These are phyloP conservation scores for Pseudevernia furfuracea DNA, from an alignment of 495 filamentous ascomycete species.

Conservation along the genomic window DNA sequence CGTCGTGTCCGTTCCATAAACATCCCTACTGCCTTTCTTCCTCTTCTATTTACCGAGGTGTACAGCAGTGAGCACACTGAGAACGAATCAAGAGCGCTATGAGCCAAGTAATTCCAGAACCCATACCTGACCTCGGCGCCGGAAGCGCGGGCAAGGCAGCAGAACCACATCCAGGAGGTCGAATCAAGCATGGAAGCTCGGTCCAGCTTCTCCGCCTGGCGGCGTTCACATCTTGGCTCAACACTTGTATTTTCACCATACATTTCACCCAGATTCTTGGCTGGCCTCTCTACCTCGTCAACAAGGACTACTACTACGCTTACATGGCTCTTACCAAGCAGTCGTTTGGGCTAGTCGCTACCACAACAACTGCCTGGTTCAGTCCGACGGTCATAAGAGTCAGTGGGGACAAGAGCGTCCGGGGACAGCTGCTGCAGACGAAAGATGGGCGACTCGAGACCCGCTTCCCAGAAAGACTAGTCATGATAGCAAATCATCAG, in stretches of 20 bases:
- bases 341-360: constrained; percentile 52
- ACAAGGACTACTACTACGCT: constrained; percentile 51
- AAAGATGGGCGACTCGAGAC: constrained; percentile 49
- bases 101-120: constrained; percentile 18
- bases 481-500: constrained; percentile 62
- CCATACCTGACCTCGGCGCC: constrained; percentile 25
- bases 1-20: background rate
- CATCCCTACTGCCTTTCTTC: background rate
- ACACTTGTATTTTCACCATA: constrained; percentile 46
- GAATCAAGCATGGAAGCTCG: constrained; percentile 58
- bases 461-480: constrained; percentile 52
- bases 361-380: constrained; percentile 55
- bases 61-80: background rate
- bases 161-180: constrained; percentile 54
- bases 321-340: constrained; percentile 62
- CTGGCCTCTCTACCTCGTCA: constrained; percentile 52
- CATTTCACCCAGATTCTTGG: constrained; percentile 50
- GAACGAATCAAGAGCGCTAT: background rate
- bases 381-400: constrained; percentile 53
- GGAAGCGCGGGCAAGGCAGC: constrained; percentile 27
- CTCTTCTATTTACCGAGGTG: too few relatives aligned
- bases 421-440: constrained; percentile 48
- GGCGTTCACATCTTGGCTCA: constrained; percentile 57
- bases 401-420: constrained; percentile 53
- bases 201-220: constrained; percentile 60